Conservation (phyloP, 177 flowering plant genomes). For the Vitis hybrid region DNA sequence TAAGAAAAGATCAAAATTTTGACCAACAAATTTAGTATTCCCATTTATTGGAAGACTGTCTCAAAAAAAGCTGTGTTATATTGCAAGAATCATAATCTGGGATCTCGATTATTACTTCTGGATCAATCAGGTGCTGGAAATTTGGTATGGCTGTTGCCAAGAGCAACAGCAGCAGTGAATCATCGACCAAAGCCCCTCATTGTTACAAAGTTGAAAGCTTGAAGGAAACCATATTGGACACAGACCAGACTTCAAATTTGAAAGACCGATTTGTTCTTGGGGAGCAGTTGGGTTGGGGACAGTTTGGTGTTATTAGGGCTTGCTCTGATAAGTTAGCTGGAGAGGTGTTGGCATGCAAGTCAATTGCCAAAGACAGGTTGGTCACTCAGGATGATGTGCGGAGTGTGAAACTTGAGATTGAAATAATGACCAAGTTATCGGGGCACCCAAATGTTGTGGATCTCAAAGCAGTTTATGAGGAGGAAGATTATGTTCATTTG, state of each 20-base stretch:
- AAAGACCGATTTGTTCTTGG: conserved; percentile 60
- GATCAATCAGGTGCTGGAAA: conserved; percentile 9
- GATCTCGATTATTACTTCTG: conserved; percentile 9
- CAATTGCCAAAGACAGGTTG: conserved; percentile 70
- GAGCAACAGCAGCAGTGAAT: conserved; percentile 38
- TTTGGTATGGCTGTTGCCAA: conserved; percentile 69
- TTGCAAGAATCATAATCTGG: background rate
- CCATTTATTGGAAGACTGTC: conserved; percentile 2
- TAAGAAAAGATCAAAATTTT: conserved; percentile 15
- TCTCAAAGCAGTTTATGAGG: conserved; percentile 81
- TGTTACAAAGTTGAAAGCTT: conserved; percentile 47
- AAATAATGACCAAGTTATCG: conserved; percentile 75
- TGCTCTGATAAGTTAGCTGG: conserved; percentile 68
- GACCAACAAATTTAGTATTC: conserved; percentile 24
- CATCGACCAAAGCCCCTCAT: conserved; percentile 22
- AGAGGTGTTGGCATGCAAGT: conserved; percentile 73
- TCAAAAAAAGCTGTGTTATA: background rate
- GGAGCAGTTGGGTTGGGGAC: conserved; percentile 79
- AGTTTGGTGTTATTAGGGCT: conserved; percentile 66
- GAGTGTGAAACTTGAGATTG: conserved; percentile 77
- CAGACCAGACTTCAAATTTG: conserved; percentile 38
- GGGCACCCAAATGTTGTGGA: conserved; percentile 86
- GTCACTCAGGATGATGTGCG: conserved; percentile 59
- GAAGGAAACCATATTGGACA: conserved; percentile 44
- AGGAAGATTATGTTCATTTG: conserved; percentile 69